Base-by-base conservation (phyloP, 805 yeast genomes). In the Debaryomyces maramus region DNA sequence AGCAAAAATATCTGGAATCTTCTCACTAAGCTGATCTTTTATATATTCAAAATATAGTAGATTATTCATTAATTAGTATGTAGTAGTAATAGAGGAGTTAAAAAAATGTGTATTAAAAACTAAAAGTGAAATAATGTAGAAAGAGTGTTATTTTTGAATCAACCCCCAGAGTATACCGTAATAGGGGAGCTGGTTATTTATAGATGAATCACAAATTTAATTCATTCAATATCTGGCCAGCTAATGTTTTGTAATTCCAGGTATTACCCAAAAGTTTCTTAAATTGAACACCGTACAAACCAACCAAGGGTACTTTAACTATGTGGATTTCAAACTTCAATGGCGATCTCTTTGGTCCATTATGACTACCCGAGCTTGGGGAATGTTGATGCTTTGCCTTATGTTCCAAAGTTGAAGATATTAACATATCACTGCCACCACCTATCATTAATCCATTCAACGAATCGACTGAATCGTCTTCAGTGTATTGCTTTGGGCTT, bases 191-290 rank as follows among this genome's bases (percentile, higher is more conserved):
- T n/a, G n/a, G n/a, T n/a, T n/a, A n/a, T n/a, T n/a, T n/a, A n/a
- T n/a, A n/a, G n/a, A 3, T 7, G 32, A 38, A 40, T 32, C 29
- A 85, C 47, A 86, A 66, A 46, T 83, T 81, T 58, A 87, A 71
- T 49, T 85, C 85, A 44, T 75, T 66, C 61, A 90, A 75, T 36
- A 90, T 85, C 59, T 83, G 88, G 39, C 91, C 82, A 2, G 97
- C 97, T 56, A 90, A 71, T 7, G 89, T 83, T 69, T 91, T 90
- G 66, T 90, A 90, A 66, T 85, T 79, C 97, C 97, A 90, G 1
- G 96, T 88, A 60, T 91, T 89, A 55, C 98, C 98, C 42, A 86
- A 76, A 21, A 90, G 75, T 60, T 90, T 90, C 73, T 91, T 91
- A 70, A 90, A 89, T 61, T 91, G 97, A 34, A 90, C 90, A 63